Percentiles rank a stretch among this genome's conserved stretches.
Conservation (phyloP, 2,329 filamentous ascomycete genomes). For the Colletotrichum incanum region DNA sequence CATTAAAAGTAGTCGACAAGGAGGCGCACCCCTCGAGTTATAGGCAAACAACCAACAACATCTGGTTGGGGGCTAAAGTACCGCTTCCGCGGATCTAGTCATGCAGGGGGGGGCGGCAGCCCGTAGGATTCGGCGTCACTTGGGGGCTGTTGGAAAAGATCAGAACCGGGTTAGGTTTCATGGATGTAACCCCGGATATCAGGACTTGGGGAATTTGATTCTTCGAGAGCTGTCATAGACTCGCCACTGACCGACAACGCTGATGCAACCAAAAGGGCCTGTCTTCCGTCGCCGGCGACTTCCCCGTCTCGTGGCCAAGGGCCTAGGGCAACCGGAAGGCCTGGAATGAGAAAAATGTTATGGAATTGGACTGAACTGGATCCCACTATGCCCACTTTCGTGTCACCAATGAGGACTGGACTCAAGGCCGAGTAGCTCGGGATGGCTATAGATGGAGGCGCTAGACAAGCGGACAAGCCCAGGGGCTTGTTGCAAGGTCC, state of each 20-base stretch:
- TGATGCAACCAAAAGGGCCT: constrained; percentile 1
- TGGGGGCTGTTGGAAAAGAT: constrained; percentile 7
- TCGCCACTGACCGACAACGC: not conserved
- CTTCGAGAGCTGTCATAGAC: not conserved
- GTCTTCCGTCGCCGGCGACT: not conserved
- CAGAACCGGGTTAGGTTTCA: constrained; percentile 31
- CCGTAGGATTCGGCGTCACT: constrained; percentile 16
- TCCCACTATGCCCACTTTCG: constrained; percentile 8
- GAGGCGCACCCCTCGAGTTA: constrained; percentile 20
- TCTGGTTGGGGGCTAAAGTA: not conserved
- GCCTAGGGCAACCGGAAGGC: not conserved
- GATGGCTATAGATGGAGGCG: constrained; percentile 1
- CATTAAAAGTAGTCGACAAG: not conserved
- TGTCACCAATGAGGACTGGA: not conserved
- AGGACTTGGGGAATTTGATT: not conserved
- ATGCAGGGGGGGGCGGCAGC: constrained; percentile 20
- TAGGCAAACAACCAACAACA: constrained; percentile 13
- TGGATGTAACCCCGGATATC: constrained; percentile 38
- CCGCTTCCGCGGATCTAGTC: constrained; percentile 21
- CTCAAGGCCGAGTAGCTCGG: not conserved
- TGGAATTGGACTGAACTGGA: not conserved
- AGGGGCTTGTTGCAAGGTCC: constrained; percentile 19
- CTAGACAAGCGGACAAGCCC: constrained; percentile 7
- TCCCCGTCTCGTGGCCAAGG: not conserved
- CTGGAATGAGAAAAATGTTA: not conserved